phyloP scores from a whole-genome alignment of 1,284 basidiomycete species.

The Ustilago loliicola region DNA sequence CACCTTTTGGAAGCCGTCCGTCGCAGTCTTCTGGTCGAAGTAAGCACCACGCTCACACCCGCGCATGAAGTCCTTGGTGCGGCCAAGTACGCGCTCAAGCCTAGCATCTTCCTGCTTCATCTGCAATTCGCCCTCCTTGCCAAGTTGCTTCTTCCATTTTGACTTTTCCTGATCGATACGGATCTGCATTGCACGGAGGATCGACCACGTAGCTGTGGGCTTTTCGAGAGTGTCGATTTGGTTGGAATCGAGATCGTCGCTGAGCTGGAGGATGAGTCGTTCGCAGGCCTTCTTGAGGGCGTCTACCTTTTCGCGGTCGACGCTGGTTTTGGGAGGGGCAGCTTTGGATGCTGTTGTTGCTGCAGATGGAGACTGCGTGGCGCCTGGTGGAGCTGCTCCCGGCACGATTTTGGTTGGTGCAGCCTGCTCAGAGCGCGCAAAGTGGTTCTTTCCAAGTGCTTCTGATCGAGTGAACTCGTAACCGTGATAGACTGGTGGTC shows the following conservation, averaged over 20 bases:
- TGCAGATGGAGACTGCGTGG: constrained; percentile 1
- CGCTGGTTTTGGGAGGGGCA: neutral
- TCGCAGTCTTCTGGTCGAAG: constrained; percentile 56
- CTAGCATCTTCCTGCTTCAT: constrained; percentile 43
- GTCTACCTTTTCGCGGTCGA: constrained; percentile 33
- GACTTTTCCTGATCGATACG: constrained; percentile 62
- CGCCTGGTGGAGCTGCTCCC: constrained; percentile 23
- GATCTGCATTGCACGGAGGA: constrained; percentile 55
- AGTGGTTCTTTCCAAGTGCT: constrained; percentile 40
- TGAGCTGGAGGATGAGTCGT: constrained; percentile 27
- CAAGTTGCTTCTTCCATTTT: constrained; percentile 56
- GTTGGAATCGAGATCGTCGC: constrained; percentile 43
- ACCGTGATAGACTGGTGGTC: constrained; percentile 51
- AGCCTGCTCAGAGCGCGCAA: constrained; percentile 24
- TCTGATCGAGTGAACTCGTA: constrained; percentile 55
- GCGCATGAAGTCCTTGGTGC: constrained; percentile 58
- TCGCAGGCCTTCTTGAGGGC: constrained; percentile 30
- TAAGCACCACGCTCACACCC: constrained; percentile 59
- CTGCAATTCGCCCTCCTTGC: constrained; percentile 31
- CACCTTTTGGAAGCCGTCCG: constrained; percentile 55
- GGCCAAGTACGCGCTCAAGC: constrained; percentile 40
- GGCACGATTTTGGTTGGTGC: constrained; percentile 16
- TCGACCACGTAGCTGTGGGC: constrained; percentile 58
- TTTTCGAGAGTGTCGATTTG: constrained; percentile 61
- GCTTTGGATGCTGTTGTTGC: constrained; percentile 7